Evolutionary conservation across 2,329 filamentous ascomycete species (phyloP).

Genomic region (Trichoderma cornu-damae): DNA sequence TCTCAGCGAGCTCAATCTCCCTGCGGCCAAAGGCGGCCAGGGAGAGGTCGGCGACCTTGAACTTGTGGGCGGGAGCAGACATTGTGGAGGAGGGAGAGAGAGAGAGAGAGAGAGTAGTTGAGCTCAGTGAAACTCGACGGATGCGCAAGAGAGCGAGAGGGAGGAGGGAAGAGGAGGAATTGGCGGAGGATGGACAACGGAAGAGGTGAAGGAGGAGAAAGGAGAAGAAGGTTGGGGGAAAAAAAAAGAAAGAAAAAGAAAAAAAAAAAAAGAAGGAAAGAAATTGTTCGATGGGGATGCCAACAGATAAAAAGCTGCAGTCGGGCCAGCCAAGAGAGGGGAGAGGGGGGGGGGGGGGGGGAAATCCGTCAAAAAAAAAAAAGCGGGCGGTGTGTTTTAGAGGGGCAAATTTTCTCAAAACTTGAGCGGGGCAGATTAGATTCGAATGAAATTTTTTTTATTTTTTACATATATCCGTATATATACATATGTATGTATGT

Average conservation of each 20-base stretch:
- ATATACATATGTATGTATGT: no score
- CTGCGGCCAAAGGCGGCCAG: constrained; percentile 97
- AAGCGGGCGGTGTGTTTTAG: constrained; percentile 29
- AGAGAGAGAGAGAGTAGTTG: not conserved
- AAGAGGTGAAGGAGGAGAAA: constrained; percentile 20
- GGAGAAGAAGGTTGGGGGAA: no score
- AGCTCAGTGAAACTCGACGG: constrained; percentile 23
- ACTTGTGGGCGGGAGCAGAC: constrained; percentile 81
- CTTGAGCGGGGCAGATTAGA: constrained; percentile 17
- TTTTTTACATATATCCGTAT: no score
- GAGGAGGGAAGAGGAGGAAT: not conserved
- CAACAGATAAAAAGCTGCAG: constrained; percentile 3
- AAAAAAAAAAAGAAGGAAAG: constrained; percentile 12
- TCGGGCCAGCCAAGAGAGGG: not conserved
- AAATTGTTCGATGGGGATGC: constrained; percentile 4
- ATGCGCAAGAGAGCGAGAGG: not conserved
- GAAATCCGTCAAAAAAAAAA: constrained; percentile 15
- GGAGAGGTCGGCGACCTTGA: constrained; percentile 98
- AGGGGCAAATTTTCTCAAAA: constrained; percentile 30
- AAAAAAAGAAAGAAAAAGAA: no score
- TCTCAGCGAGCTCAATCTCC: constrained; percentile 97
- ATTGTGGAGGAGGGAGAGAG: constrained; percentile 37
- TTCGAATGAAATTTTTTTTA: not conserved
- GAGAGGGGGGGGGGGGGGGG: constrained; percentile 17
- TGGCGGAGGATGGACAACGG: constrained; percentile 22